Evolutionary conservation across 2,329 filamentous ascomycete species (phyloP).

Genomic region (Elsinoe perseae): DNA sequence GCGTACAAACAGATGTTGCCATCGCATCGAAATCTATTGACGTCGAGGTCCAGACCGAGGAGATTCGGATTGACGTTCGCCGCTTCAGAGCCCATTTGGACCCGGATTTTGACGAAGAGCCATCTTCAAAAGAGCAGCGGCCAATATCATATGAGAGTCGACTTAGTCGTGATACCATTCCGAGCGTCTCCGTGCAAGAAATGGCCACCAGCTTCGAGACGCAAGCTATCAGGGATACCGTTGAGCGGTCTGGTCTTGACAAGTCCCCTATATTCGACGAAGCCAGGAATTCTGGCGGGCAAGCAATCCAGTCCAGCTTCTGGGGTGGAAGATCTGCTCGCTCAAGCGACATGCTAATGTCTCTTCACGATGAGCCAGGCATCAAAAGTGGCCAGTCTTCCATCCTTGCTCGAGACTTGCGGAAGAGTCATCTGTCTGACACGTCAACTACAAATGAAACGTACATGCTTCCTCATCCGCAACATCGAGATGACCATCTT

Average conservation of each 20-base stretch:
- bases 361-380: constrained; percentile 8
- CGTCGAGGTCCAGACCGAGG: constrained; percentile 74
- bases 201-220: constrained; percentile 10
- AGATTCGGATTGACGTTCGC: constrained; percentile 68
- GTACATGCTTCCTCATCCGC: neutral
- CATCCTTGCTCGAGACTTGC: constrained; percentile 6
- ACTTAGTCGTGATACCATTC: constrained; percentile 7
- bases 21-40: constrained; percentile 43
- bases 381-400: constrained; percentile 14
- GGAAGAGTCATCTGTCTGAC: constrained; percentile 1
- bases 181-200: constrained; percentile 12
- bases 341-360: constrained; percentile 10
- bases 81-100: constrained; percentile 5
- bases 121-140: neutral
- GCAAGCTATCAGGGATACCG: neutral
- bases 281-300: neutral
- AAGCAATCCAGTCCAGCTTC: constrained; percentile 5
- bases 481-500: neutral
- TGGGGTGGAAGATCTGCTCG: constrained; percentile 6
- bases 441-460: neutral
- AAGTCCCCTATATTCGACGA: constrained; percentile 7
- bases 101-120: neutral
- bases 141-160: constrained; percentile 2
- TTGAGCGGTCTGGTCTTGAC: neutral
- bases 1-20: constrained; percentile 64